Evolutionary conservation across 495 filamentous ascomycete genomes (phyloP), one percentile per base, ranked within the genome.

Genomic region (Lichenothelia convexa): DNA sequence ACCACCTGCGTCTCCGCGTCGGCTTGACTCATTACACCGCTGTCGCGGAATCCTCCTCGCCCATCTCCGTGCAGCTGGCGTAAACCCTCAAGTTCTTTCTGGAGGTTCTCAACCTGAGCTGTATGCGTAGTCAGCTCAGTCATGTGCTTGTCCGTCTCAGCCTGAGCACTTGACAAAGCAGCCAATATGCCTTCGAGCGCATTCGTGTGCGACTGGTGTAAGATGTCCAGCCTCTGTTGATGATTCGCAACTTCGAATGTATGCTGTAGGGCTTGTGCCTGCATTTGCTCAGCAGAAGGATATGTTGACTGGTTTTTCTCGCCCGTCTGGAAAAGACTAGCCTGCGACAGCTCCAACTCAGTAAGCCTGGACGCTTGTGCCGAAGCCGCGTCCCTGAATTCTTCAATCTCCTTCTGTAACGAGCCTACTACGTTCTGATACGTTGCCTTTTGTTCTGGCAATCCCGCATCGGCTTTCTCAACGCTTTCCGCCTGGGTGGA

Each of bases 381-480:
- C 23, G 21, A 34, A 2, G 57, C 48, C 2, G 75, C 70, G 12
- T 65, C 53, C 58, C 79, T 85, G 55, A 91, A 80, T 40, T 79
- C 71, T 20, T 82, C 74, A 39, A 95, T 76, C 45, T 86, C 72
- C 38, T 59, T 63, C 42, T 79, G 78, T 29, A 99, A 21, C 11
- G 24, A 9, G 9, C 15, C 24, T 29, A 29, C 2, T 29, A 2
- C 24, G 1, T 1, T 13, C 9, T 9, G 9, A 29, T 9, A 1
- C 24, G 24, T 13, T 11, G 24, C 2, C 9, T 13, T 13, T 9
- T 13, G 9, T 29, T 29, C 24, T 29, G 9, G 24, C 9, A 1
- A 1, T 13, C 24, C 24, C 9, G 9, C 9, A 13, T 29, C 9
- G 15, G 24, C 24, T 29, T 13, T 9, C 24, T 29, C 24, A 9